Conservation (phyloP, 192 early-diverging fungal species). For the Coemansia aciculifera region DNA sequence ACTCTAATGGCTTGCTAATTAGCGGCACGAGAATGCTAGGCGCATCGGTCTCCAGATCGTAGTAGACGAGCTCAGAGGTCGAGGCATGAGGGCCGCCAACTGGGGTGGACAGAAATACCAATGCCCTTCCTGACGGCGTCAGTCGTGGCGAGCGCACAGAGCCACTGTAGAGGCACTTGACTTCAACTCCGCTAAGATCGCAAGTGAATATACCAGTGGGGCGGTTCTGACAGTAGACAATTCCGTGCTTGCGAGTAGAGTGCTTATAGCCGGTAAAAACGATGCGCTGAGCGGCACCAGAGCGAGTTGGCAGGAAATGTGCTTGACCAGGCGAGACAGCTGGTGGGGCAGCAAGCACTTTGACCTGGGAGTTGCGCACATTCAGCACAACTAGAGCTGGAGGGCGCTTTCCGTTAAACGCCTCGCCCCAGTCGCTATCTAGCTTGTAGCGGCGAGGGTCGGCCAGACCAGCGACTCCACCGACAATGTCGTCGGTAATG, state of each 20-base stretch:
- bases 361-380: slow-evolving; percentile 35
- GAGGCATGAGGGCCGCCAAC: slow-evolving; percentile 70
- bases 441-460: slow-evolving; percentile 54
- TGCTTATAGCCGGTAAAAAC: slow-evolving; percentile 69
- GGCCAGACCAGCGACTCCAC: slow-evolving; percentile 37
- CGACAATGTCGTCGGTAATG: slow-evolving; percentile 41
- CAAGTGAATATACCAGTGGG: slow-evolving; percentile 59
- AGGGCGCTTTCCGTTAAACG: slow-evolving; percentile 60
- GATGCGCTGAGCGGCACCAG: slow-evolving; percentile 33
- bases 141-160: slow-evolving; percentile 66
- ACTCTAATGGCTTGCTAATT: slow-evolving; percentile 14
- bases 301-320: slow-evolving; percentile 51
- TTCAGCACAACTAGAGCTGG: slow-evolving; percentile 60
- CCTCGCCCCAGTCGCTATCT: slow-evolving; percentile 72
- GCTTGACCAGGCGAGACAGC: slow-evolving; percentile 54
- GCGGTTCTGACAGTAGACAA: slow-evolving; percentile 71
- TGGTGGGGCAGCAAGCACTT: slow-evolving; percentile 19
- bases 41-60: slow-evolving; percentile 24
- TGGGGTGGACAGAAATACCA: slow-evolving; percentile 65
- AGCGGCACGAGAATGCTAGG: slow-evolving; percentile 28
- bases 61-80: slow-evolving; percentile 56
- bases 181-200: slow-evolving; percentile 34
- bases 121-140: slow-evolving; percentile 48
- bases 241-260: slow-evolving; percentile 59
- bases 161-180: slow-evolving; percentile 33